Conservation (phyloP, 306 rosid genomes). For the Notholithocarpus densiflorus region DNA sequence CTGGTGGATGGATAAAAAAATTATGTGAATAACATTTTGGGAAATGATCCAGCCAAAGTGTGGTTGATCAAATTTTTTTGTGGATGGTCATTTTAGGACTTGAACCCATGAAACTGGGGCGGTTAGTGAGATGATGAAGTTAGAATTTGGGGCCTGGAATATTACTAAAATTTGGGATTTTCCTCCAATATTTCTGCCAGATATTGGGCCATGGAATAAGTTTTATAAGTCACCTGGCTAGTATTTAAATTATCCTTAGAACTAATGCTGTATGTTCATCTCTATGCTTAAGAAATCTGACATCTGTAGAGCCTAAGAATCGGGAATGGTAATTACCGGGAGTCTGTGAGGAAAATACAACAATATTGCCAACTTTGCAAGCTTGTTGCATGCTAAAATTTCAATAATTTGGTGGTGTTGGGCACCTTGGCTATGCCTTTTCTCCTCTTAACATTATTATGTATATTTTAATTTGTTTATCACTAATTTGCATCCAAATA, state of each 20-base stretch:
- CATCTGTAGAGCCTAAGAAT: background rate
- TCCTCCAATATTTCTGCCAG: background rate
- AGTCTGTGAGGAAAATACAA: background rate
- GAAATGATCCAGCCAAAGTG: background rate
- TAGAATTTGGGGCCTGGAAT: background rate
- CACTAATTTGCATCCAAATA: background rate
- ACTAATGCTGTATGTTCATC: background rate
- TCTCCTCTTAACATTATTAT: no score
- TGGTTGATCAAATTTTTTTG: background rate
- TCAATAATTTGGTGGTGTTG: background rate
- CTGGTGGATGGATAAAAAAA: background rate
- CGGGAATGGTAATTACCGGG: background rate
- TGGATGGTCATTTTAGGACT: background rate
- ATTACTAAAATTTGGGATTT: background rate
- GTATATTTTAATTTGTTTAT: background rate
- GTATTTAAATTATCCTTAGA: background rate
- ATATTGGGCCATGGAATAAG: background rate
- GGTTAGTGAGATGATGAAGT: background rate
- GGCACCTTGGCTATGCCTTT: background rate
- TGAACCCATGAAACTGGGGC: background rate
- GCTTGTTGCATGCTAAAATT: background rate
- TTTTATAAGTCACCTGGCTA: background rate
- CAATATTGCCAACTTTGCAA: background rate
- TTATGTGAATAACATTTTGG: background rate
- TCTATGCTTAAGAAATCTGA: background rate